Base-by-base conservation (phyloP, 768 basidiomycete genomes). In the Suillus brevipes region DNA sequence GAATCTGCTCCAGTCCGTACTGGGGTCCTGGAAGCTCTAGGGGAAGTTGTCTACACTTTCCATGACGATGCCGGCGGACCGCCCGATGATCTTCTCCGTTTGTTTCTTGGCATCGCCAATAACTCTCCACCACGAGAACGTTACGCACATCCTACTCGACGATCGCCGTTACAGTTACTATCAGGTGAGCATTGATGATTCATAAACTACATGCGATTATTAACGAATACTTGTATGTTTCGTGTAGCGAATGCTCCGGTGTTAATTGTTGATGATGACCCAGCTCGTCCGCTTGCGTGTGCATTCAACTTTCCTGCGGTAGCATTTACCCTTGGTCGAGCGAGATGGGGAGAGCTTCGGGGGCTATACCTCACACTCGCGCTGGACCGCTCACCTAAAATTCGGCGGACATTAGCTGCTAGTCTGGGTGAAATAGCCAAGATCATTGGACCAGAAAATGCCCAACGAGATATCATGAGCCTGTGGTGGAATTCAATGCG, bases 281-380 rank as follows among this genome's bases (percentile, higher is more conserved):
- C 88, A 4, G 85, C 89, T 58, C 87, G 93, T 13, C 85, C 90
- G 2, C 80, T 93, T 25, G 87, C 93, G 50, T 91, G 90, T 73
- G 92, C 92, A 6, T 95, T 94, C 78, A 94, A 97, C 78, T 91
- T 92, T 72, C 97, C 97, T 28, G 96, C 95, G 7, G 92, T 98
- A 9, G 87, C 89, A 4, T 82, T 95, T 6, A 91, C 95, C 0
- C 80, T 97, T 34, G 97, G 97, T 5, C 78, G 79, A 14, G 76
- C 78, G 1, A 84, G 92, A 53, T 99, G 97, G 97, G 69, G 66
- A 65, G 85, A 89, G 64, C 77, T 99, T 28, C 85, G 90, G 23
- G 82, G 83, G 4, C 78, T 86, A 52, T 96, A 96, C 78, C 75
- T 84, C 23, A 78, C 83, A 10, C 82, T 99, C 20, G 83, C 90